phyloP scores from a whole-genome alignment of 1,284 basidiomycete species.

The Ustilago nuda region DNA sequence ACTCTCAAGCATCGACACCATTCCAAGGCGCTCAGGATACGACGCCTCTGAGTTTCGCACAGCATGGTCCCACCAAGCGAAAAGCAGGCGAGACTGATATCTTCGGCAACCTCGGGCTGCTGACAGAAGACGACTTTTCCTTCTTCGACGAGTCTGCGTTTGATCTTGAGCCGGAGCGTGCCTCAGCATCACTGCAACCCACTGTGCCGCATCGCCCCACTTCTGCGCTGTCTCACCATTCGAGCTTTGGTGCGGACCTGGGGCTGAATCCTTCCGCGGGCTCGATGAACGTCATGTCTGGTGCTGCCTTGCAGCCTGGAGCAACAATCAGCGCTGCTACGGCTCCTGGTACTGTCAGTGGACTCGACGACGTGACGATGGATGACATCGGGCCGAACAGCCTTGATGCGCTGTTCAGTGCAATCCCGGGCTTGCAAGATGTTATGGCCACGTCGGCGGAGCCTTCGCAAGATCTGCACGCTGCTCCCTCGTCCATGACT shows the following conservation, averaged over 20 bases:
- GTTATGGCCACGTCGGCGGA: conserved; percentile 23
- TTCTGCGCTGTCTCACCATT: conserved; percentile 4
- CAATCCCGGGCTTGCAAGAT: conserved; percentile 40
- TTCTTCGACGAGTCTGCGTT: conserved; percentile 62
- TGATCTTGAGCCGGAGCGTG: conserved; percentile 20
- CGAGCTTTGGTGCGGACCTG: background rate
- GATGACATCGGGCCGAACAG: conserved; percentile 31
- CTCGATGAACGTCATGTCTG: background rate
- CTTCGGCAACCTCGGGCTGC: conserved; percentile 49
- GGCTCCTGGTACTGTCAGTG: background rate
- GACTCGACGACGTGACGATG: conserved; percentile 35
- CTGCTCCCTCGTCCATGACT: background rate
- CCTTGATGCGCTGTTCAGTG: conserved; percentile 40
- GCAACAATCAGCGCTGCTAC: background rate
- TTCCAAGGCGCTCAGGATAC: conserved; percentile 9
- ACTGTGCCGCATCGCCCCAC: background rate
- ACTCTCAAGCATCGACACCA: conserved; percentile 19
- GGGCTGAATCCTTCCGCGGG: background rate
- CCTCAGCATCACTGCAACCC: conserved; percentile 7
- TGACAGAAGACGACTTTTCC: conserved; percentile 65
- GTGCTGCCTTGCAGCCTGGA: conserved; percentile 7
- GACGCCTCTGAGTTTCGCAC: conserved; percentile 18
- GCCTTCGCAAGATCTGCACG: conserved; percentile 11
- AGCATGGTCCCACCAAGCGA: conserved; percentile 20
- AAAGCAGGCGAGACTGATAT: conserved; percentile 43